phyloP scores from a whole-genome alignment of 192 early-diverging fungal genomes.

The Coemansia sp. region DNA sequence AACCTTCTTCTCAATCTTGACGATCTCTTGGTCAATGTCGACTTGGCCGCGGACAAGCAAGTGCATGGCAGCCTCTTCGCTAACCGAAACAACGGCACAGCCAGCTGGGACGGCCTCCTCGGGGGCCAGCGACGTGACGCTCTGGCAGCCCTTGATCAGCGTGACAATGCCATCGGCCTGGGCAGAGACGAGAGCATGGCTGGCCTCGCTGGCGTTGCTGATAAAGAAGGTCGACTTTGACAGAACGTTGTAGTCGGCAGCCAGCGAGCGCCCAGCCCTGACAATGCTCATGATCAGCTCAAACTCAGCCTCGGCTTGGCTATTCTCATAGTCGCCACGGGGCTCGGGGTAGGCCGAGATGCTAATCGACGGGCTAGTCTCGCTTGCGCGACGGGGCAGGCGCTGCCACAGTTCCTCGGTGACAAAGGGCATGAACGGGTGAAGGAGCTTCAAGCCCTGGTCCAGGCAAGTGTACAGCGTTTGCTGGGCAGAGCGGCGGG shows the following conservation, averaged over 20 bases:
- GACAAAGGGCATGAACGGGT: slow-evolving; percentile 98
- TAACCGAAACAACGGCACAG: slow-evolving; percentile 70
- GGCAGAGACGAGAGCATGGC: slow-evolving; percentile 53
- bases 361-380: slow-evolving; percentile 65
- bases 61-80: slow-evolving; percentile 68
- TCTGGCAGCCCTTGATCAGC: slow-evolving; percentile 72
- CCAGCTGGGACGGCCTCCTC: slow-evolving; percentile 67
- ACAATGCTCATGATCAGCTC: slow-evolving; percentile 75
- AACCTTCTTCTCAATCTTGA: slow-evolving; percentile 74
- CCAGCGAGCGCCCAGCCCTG: slow-evolving; percentile 72
- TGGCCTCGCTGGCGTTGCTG: slow-evolving; percentile 48
- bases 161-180: slow-evolving; percentile 67
- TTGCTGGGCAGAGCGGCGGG: slow-evolving; percentile 67
- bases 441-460: slow-evolving; percentile 83
- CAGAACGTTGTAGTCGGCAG: slow-evolving; percentile 73
- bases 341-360: slow-evolving; percentile 53
- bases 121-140: slow-evolving; percentile 60
- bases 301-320: slow-evolving; percentile 73
- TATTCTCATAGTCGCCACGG: slow-evolving; percentile 58
- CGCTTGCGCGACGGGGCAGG: slow-evolving; percentile 71
- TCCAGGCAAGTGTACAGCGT: slow-evolving; percentile 96
- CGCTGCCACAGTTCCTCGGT: slow-evolving; percentile 99
- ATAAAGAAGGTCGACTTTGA: slow-evolving; percentile 59
- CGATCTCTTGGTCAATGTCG: slow-evolving; percentile 80
- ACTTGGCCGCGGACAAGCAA: slow-evolving; percentile 78